These are phyloP conservation scores for Monosporascus sp. DNA, from an alignment of 2,329 filamentous ascomycete genomes.

Conservation along the genomic window DNA sequence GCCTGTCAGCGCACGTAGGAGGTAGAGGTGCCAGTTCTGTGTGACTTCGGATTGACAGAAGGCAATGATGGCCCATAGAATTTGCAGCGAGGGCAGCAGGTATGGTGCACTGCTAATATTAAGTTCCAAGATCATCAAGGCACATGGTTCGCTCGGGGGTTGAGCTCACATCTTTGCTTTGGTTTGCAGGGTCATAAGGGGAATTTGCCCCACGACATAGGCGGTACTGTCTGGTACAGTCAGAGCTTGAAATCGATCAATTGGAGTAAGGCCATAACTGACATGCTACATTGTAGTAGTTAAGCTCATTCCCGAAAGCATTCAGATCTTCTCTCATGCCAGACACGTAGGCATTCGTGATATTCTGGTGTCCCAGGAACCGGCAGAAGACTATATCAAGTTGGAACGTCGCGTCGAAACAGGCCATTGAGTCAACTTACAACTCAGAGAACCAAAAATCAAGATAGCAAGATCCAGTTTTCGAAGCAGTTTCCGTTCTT, in stretches of 20 bases:
- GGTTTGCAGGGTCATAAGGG: conserved; percentile 23
- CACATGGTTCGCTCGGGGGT: conserved; percentile 5
- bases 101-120: no score
- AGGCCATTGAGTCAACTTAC: conserved; percentile 1
- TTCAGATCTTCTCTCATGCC: conserved; percentile 19
- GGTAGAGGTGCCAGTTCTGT: neutral
- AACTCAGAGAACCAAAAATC: no score
- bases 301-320: conserved; percentile 20
- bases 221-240: conserved; percentile 31
- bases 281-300: conserved; percentile 1
- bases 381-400: no score
- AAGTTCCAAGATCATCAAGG: no score
- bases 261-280: neutral
- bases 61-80: no score
- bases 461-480: conserved; percentile 19
- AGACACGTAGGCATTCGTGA: conserved; percentile 18
- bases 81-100: no score
- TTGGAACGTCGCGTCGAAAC: no score
- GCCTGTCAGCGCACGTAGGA: neutral
- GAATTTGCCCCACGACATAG: conserved; percentile 20
- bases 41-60: conserved; percentile 12
- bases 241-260: neutral
- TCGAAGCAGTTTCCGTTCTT: conserved; percentile 12
- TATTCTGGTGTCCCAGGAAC: no score
- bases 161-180: conserved; percentile 19